Percentiles rank a stretch among this genome's conserved stretches.
Conservation (phyloP, 352 stramenopile genomes). For the Albugo laibachii region DNA sequence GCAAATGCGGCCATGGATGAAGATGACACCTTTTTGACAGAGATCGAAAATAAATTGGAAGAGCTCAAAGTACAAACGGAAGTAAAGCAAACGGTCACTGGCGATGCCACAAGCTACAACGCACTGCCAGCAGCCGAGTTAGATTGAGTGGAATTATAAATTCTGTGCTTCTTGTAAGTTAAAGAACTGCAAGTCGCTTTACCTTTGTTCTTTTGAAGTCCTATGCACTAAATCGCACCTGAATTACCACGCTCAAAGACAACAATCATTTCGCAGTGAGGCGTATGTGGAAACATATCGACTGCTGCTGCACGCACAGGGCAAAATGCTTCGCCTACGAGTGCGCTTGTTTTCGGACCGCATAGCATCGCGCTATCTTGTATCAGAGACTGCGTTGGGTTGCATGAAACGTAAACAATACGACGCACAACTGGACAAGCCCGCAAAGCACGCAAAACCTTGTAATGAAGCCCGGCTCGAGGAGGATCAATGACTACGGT, state of each 20-base stretch:
- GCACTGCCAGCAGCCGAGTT: not conserved
- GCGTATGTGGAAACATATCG: conserved; percentile 98
- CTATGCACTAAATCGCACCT: not conserved
- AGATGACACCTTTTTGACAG: conserved; percentile 50
- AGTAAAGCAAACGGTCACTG: conserved; percentile 10
- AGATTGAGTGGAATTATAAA: not conserved
- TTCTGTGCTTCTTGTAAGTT: too few species aligned
- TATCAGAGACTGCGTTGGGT: conserved; percentile 90
- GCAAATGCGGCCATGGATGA: conserved; percentile 69
- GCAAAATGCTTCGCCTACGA: conserved; percentile 81
- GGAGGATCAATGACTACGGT: conserved; percentile 96
- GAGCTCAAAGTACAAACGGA: conserved; percentile 19
- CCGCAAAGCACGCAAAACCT: conserved; percentile 76
- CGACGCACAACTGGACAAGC: conserved; percentile 61
- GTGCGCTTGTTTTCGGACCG: conserved; percentile 82
- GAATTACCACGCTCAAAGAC: conserved; percentile 81
- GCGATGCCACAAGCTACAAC: conserved; percentile 1
- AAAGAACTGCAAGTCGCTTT: too few species aligned
- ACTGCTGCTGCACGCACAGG: conserved; percentile 86
- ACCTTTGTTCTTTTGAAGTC: not conserved
- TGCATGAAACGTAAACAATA: conserved; percentile 97
- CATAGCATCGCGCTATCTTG: conserved; percentile 82
- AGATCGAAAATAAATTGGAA: conserved; percentile 49
- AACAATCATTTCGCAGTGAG: conserved; percentile 97
- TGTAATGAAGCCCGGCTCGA: conserved; percentile 85